Base-by-base conservation (phyloP, 2,329 filamentous ascomycete genomes). In the Ceratocystis lukuohia region DNA sequence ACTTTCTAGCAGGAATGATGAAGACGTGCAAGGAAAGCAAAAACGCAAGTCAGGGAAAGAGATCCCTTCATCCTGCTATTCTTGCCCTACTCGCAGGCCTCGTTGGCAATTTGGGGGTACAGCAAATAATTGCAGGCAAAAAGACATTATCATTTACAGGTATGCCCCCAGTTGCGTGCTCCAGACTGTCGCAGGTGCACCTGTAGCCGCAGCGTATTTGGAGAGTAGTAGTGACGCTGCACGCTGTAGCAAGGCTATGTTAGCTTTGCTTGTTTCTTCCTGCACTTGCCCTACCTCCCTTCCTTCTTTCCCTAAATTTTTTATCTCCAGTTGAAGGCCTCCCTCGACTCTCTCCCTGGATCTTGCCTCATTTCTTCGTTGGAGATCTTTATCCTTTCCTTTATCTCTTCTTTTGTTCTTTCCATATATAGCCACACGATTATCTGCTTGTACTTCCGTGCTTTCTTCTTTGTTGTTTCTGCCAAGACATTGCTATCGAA, bases 1-100 rank as follows among this genome's bases (percentile, higher is more conserved):
- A 6, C 4, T 17, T n/a, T 45, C 15, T 20, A 33, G 10, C 53
- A 59, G 64, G 64, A 65, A 65, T 65, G 64, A 45, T 33, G 22
- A 41, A 28, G 33, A 45, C n/a, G 20, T 46, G 50, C 64, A 65
- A 57, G 59, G 46, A 53, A 66, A 48, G 45, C 59, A 41, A 30
- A 66, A 33, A 20, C 28, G 5, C 7, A 46, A 33, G 59, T 37
- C 61, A 44, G 45, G 46, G 59, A 48, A 65, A 46, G n/a, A 20
- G 50, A 45, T 48, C 3, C 15, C 25, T 59, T 65, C 15, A 6
- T 56, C 45, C 48, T 65, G 6, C 25, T 25, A 6, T 15, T 8
- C 20, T 12, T 28, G 22, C 50, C 50, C 15, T 25, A 1, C 10
- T 53, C 6, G 7, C 25, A 22, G 46, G 15, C 17, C 7, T 57